phyloP scores from a whole-genome alignment of 352 stramenopile genomes.

The Hyaloperonospora arabidopsidis region DNA sequence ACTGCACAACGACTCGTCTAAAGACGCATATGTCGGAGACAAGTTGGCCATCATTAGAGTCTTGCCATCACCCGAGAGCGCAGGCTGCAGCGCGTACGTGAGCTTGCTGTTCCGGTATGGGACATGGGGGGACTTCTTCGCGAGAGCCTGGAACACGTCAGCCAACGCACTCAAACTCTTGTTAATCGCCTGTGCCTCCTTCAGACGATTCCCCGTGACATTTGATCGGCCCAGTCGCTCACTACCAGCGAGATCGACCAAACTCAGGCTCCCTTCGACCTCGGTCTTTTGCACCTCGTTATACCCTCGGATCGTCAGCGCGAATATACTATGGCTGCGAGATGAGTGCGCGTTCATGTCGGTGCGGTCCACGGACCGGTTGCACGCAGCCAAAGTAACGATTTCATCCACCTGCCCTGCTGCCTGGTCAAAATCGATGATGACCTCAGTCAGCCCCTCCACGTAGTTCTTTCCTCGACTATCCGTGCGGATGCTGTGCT shows the following conservation, averaged over 20 bases:
- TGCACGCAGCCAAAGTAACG: conserved; percentile 83
- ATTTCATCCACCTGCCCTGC: conserved; percentile 84
- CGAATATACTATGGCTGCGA: conserved; percentile 97
- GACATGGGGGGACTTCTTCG: conserved; percentile 92
- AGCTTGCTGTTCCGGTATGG: conserved; percentile 99
- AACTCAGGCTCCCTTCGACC: conserved; percentile 90
- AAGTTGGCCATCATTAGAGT: conserved; percentile 99
- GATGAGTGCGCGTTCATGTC: conserved; percentile 99
- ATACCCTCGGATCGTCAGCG: conserved; percentile 84
- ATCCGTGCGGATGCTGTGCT: conserved; percentile 80
- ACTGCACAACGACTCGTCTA: conserved; percentile 96
- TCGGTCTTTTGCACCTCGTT: conserved; percentile 87
- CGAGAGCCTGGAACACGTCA: conserved; percentile 97
- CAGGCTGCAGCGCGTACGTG: conserved; percentile 98
- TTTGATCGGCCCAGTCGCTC: conserved; percentile 93
- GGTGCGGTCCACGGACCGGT: conserved; percentile 94
- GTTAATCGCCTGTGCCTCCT: conserved; percentile 98
- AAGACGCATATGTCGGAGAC: conserved; percentile 90
- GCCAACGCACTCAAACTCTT: conserved; percentile 97
- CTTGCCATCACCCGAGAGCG: conserved; percentile 97
- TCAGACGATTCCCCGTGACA: conserved; percentile 87
- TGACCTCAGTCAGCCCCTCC: conserved; percentile 78
- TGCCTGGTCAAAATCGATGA: conserved; percentile 74
- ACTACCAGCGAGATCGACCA: conserved; percentile 91
- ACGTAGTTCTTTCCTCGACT: conserved; percentile 79